Evolutionary conservation across 179 eudicot genomes (phyloP).

Genomic region (Beta macrorhiza): DNA sequence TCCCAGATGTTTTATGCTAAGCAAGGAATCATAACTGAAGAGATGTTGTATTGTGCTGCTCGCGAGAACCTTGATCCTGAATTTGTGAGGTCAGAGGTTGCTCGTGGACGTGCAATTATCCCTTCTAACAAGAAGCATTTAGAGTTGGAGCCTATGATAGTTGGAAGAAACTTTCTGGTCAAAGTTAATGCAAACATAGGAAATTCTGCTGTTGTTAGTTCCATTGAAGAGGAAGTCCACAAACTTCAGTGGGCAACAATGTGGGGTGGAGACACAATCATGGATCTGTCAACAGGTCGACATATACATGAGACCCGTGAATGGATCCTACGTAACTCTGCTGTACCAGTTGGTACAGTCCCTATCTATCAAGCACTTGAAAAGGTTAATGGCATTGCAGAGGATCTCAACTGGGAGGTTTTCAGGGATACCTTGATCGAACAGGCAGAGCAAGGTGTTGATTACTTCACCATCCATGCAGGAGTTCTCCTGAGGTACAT

Average conservation of each 20-base stretch:
- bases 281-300: slow-evolving; percentile 98
- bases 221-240: slow-evolving; percentile 98
- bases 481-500: slow-evolving; percentile 92
- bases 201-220: slow-evolving; percentile 95
- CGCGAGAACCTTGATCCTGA: slow-evolving; percentile 96
- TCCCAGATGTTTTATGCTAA: slow-evolving; percentile 97
- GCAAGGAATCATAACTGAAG: slow-evolving; percentile 89
- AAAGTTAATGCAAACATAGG: slow-evolving; percentile 97
- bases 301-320: slow-evolving; percentile 99
- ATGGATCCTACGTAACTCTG: slow-evolving; percentile 90
- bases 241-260: slow-evolving; percentile 99
- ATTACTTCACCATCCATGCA: slow-evolving; percentile 96
- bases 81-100: slow-evolving; percentile 93
- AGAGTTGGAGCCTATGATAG: slow-evolving; percentile 97
- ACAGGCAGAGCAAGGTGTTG: slow-evolving; percentile 99
- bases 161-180: slow-evolving; percentile 92
- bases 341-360: slow-evolving; percentile 98
- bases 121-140: slow-evolving; percentile 95
- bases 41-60: slow-evolving; percentile 89
- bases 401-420: slow-evolving; percentile 87
- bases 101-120: slow-evolving; percentile 97
- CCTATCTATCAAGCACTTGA: slow-evolving; percentile 98
- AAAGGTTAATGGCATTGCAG: slow-evolving; percentile 90
- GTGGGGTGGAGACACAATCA: slow-evolving; percentile 99
- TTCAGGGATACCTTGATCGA: slow-evolving; percentile 90